Conservation (phyloP, 495 filamentous ascomycete genomes). For the Chlorociboria aeruginascens region DNA sequence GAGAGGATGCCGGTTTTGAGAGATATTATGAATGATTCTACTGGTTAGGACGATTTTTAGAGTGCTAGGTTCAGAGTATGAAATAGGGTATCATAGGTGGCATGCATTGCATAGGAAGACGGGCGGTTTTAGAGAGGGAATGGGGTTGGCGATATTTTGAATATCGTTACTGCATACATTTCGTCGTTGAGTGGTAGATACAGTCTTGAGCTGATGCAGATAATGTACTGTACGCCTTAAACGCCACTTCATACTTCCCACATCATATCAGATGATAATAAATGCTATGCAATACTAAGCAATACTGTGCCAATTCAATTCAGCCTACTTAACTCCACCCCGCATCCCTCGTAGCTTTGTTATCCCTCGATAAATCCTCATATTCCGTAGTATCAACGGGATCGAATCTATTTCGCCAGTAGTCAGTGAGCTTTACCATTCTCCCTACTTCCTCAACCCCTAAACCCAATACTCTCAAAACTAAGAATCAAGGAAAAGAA, state of each 20-base stretch:
- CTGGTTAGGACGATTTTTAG: no score
- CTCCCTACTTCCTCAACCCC: neutral
- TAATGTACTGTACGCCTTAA: no score
- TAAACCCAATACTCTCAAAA: neutral
- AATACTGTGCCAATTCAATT: neutral
- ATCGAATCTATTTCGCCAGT: constrained; percentile 7
- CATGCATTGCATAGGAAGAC: neutral
- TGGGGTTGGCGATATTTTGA: neutral
- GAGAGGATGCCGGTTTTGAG: constrained; percentile 25
- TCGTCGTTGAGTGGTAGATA: neutral
- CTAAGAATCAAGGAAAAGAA: neutral
- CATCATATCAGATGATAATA: no score
- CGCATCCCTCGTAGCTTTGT: neutral
- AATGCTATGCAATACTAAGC: no score
- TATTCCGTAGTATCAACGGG: constrained; percentile 1
- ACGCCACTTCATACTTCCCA: no score
- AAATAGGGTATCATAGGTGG: neutral
- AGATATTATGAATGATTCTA: constrained; percentile 22
- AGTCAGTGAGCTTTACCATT: neutral
- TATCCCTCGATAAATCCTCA: neutral
- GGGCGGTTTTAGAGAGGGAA: no score
- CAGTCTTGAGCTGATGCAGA: no score
- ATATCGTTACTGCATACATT: neutral
- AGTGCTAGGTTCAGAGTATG: neutral
- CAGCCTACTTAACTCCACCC: neutral